Conservation (phyloP, 1,139 yeast genomes). For the Candida gigantensis region DNA sequence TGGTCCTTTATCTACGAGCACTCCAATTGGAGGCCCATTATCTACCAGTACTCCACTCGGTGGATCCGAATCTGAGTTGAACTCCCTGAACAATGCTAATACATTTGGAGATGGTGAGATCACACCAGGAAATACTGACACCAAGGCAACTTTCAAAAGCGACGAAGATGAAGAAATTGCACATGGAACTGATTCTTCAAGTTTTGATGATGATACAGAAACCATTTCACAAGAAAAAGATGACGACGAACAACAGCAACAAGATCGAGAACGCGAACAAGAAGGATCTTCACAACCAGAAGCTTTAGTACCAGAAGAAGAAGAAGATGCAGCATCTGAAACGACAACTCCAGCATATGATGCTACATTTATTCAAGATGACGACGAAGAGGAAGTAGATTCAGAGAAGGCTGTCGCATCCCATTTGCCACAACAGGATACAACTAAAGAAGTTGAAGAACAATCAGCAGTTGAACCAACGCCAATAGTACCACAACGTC, state of each 20-base stretch:
- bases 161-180: constrained; percentile 25
- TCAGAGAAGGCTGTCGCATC: background rate
- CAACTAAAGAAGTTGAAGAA: too few species aligned
- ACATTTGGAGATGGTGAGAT: constrained; percentile 33
- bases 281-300: too few species aligned
- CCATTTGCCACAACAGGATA: background rate
- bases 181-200: constrained; percentile 20
- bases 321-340: background rate
- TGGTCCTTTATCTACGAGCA: background rate
- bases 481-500: constrained; percentile 15
- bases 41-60: background rate
- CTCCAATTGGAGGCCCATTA: background rate
- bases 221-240: constrained; percentile 32
- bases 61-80: constrained; percentile 4
- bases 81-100: constrained; percentile 1
- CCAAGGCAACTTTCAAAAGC: constrained; percentile 34
- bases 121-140: constrained; percentile 38
- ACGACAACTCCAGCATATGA: background rate
- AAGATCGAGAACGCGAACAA: background rate
- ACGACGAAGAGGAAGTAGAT: background rate
- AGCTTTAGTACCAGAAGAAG: too few species aligned
- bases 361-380: background rate
- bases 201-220: constrained; percentile 37
- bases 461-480: constrained; percentile 1
- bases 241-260: constrained; percentile 1